Base-by-base conservation (phyloP, 2,329 filamentous ascomycete species). In the Chaetomium olivaceum region DNA sequence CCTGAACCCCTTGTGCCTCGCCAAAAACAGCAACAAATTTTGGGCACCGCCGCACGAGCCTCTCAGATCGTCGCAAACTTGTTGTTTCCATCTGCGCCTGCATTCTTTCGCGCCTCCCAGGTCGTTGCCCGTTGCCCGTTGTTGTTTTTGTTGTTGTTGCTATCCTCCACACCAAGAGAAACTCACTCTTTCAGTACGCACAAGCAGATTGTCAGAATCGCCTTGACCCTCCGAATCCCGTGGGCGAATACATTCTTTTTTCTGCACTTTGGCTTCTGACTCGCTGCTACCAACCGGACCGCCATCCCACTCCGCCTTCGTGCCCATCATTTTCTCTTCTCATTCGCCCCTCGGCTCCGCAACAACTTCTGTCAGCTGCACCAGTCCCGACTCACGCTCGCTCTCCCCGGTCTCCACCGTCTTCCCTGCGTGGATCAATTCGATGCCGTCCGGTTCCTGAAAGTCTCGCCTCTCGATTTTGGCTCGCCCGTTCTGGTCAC, bases 271-370 rank as follows among this genome's bases (percentile, higher is more conserved):
- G 39, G 19, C 5, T 56, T 29, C 60, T 62, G 60, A 66, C 58
- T 67, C 58, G 65, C 46, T 27, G n/a, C 50, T 48, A 29, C 31
- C 3, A 43, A 25, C 12, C 11, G 25, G n/a, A 9, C n/a, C 19
- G 23, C 2, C 51, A 8, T 39, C 7, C 46, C 43, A 39, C 36
- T 6, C 14, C 46, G 23, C 33, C 43, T 11, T 33, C 52, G 11
- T 58, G 60, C 39, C 25, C 21, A 27, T 63, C 61, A 33, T 21
- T 63, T 54, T 36, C 25, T 16, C 16, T 19, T 61, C 33, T 29
- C 46, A 64, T 67, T 67, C 66, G 66, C 62, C 62, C 51, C 62
- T n/a, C 48, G 48, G 21, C 57, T 58, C 62, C 55, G 62, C 62
- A 51, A 23, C 21, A 51, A 23, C 21, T 33, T 29, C 48, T 25